Base-by-base conservation (phyloP, 1,139 yeast genomes). In the Kurtzmaniella quercitrusa region DNA sequence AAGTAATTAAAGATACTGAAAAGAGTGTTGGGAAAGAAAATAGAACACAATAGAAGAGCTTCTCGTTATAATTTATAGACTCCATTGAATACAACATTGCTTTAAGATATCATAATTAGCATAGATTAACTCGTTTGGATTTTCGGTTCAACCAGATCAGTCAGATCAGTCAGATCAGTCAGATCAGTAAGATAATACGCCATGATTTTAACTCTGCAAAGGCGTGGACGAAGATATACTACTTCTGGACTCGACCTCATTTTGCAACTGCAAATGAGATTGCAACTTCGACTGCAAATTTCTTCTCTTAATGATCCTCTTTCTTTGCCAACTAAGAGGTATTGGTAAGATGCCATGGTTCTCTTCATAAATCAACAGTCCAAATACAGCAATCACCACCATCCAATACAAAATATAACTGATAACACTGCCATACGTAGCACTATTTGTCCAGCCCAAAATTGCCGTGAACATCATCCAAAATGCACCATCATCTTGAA, bases 391-490 rank as follows among this genome's bases (percentile, higher is more conserved):
- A 9, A 60, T 59, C 0, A 70, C 57, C n/a, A 56, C 57, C 2
- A 57, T 11, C 77, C 77, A 72, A 49, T 71, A 72, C 2, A 57
- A 43, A 37, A 60, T 61, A 51, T 72, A 72, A 36, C 70, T 60
- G 3, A 58, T 52, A 1, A 72, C 74, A 52, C 75, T 69, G 10
- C 75, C 76, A 50, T 70, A 70, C 1, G 77, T 71, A 9, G 78
- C 78, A 39, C 75, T 68, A 51, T 73, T 73, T 4, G 77, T 71
- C 77, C 77, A 72, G 11, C 77, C 77, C 43, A 72, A 63, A 34
- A 72, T 54, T 6, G 77, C 77, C 3, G 75, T 70, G 38, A 66
- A 59, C 34, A 71, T 53, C 76, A 72, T 70, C 77, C 77, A 72
- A 23, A 43, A 43, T 18, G 46, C 43, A 1, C 77, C 77, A 49